Conservation (phyloP, 2,329 filamentous ascomycete species). For the Ophiocordyceps camponoti-floridani region DNA sequence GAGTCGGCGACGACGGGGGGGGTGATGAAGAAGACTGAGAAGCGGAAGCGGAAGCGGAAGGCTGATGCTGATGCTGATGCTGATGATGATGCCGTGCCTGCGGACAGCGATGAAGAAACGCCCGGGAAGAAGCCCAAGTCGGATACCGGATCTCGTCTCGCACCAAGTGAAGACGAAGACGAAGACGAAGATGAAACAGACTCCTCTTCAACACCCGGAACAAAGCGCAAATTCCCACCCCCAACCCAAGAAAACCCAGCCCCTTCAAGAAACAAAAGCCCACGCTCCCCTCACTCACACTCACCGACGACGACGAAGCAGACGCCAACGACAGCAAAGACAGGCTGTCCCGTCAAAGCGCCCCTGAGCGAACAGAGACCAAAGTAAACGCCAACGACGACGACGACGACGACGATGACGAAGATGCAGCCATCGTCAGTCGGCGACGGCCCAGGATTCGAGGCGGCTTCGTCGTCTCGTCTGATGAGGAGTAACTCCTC, state of each 20-base stretch:
- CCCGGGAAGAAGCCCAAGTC: conserved; percentile 4
- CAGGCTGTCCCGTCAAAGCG: no score
- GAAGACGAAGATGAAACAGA: background rate
- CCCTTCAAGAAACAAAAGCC: no score
- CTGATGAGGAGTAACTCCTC: conserved; percentile 29
- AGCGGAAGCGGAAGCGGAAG: conserved; percentile 7
- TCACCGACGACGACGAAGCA: no score
- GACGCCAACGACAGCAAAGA: no score
- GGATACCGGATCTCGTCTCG: background rate
- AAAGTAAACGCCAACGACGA: background rate
- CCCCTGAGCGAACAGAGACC: no score
- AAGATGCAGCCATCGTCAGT: conserved; percentile 5
- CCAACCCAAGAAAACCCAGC: no score
- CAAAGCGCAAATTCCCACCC: background rate
- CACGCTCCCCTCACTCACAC: no score
- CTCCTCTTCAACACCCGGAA: background rate
- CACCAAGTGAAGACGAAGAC: no score
- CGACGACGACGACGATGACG: conserved; percentile 11
- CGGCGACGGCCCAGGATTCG: conserved; percentile 20
- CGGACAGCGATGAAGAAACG: background rate
- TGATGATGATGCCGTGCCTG: conserved; percentile 6
- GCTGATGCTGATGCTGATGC: conserved; percentile 9
- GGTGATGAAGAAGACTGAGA: background rate
- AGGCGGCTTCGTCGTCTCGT: conserved; percentile 36
- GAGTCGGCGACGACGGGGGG: conserved; percentile 5